Evolutionary conservation across 768 basidiomycete species (phyloP).

Genomic region (Cyclocybe aegerita): DNA sequence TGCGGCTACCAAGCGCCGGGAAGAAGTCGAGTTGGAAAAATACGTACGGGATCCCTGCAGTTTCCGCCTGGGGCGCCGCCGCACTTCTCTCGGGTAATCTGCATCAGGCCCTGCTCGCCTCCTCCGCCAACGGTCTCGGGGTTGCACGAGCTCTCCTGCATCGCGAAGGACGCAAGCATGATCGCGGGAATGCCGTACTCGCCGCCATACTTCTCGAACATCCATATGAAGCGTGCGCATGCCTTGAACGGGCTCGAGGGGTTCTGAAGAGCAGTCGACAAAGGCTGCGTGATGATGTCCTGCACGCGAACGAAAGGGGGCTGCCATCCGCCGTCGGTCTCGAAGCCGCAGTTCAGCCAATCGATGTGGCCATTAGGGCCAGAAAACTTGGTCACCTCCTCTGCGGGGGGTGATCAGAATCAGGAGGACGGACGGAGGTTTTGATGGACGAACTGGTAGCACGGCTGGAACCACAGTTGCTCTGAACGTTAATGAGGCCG

Average conservation of each 20-base stretch:
- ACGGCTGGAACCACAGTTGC: slow-evolving; percentile 46
- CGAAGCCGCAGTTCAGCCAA: slow-evolving; percentile 80
- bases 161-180: slow-evolving; percentile 80
- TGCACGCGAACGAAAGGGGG: slow-evolving; percentile 60
- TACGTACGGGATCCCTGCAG: slow-evolving; percentile 45
- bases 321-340: slow-evolving; percentile 63
- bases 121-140: slow-evolving; percentile 64
- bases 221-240: slow-evolving; percentile 47
- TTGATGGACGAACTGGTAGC: slow-evolving; percentile 40
- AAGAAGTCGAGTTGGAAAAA: slow-evolving; percentile 3
- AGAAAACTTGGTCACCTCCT: slow-evolving; percentile 40
- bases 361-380: slow-evolving; percentile 75
- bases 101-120: slow-evolving; percentile 88
- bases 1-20: too few species aligned
- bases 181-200: slow-evolving; percentile 62
- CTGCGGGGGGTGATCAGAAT: slow-evolving; percentile 29
- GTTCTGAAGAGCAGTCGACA: slow-evolving; percentile 48
- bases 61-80: slow-evolving; percentile 47
- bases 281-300: slow-evolving; percentile 47
- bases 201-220: slow-evolving; percentile 63
- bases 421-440: neutral
- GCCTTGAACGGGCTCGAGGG: slow-evolving; percentile 54
- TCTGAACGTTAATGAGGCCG: slow-evolving; percentile 34
- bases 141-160: slow-evolving; percentile 83
- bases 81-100: slow-evolving; percentile 80